A percentile compares a stretch with the other conserved stretches of the same genome.
phyloP scores from a whole-genome alignment of 2,329 filamentous ascomycete species.

The Ceratocystis colombiana region DNA sequence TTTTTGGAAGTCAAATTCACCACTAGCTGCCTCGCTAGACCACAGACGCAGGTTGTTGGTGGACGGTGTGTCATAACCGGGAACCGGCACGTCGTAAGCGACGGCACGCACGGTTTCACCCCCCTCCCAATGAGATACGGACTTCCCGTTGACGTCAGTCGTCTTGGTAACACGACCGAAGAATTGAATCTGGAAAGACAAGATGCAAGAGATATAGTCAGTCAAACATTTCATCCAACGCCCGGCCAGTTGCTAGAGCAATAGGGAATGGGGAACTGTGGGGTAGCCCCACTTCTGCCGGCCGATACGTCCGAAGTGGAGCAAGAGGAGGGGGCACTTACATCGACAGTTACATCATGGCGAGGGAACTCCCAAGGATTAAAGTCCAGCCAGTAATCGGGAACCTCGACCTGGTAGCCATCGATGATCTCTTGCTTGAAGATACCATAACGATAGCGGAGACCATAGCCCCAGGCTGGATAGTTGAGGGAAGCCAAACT shows the following conservation, averaged over 20 bases:
- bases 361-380: constrained; percentile 98
- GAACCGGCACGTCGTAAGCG: constrained; percentile 86
- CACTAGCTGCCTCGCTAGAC: constrained; percentile 94
- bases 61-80: constrained; percentile 77
- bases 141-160: constrained; percentile 67
- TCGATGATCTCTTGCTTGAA: constrained; percentile 99
- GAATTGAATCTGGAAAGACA: constrained; percentile 62
- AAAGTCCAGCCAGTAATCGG: constrained; percentile 98
- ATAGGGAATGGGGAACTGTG: not conserved
- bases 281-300: not conserved
- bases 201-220: not conserved
- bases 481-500: constrained; percentile 90
- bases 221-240: not conserved
- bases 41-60: constrained; percentile 96
- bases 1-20: constrained; percentile 98
- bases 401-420: constrained; percentile 95
- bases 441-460: constrained; percentile 92
- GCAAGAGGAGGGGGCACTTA: constrained; percentile 33
- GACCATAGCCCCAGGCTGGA: constrained; percentile 92
- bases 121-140: constrained; percentile 70
- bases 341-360: constrained; percentile 87
- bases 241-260: too few relatives aligned
- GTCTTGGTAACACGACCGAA: constrained; percentile 72
- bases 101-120: constrained; percentile 87
- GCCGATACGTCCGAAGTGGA: not conserved